Evolutionary conservation across 805 yeast genomes (phyloP).

Genomic region (Tetrapisispora taiwanensis): DNA sequence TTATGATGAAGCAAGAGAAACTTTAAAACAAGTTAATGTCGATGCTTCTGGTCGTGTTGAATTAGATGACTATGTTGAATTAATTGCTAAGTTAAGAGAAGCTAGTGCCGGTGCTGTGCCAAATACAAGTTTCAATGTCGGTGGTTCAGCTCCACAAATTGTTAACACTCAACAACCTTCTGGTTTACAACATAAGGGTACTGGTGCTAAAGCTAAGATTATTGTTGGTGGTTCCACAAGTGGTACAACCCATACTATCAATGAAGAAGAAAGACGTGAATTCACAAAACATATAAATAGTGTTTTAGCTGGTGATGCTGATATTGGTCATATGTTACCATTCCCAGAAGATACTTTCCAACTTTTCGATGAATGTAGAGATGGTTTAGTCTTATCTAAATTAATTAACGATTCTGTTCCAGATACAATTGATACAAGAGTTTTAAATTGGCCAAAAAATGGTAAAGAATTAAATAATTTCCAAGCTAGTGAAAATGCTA

Average conservation of each 20-base stretch:
- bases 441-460: constrained; percentile 75
- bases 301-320: constrained; percentile 80
- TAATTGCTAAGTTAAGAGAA: constrained; percentile 69
- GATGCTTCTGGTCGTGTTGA: constrained; percentile 97
- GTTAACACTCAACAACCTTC: constrained; percentile 21
- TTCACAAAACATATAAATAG: constrained; percentile 93
- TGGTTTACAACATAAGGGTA: constrained; percentile 39
- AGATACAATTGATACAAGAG: constrained; percentile 96
- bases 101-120: constrained; percentile 17
- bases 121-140: constrained; percentile 22
- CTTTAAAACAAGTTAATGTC: constrained; percentile 79
- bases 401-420: constrained; percentile 96
- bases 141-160: constrained; percentile 4
- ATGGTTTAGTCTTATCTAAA: constrained; percentile 85
- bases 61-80: constrained; percentile 83
- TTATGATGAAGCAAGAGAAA: constrained; percentile 89
- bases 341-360: constrained; percentile 91
- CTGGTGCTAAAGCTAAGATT: constrained; percentile 60
- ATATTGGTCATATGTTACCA: constrained; percentile 77
- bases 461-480: constrained; percentile 81
- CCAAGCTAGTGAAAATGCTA: constrained; percentile 94
- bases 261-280: constrained; percentile 93
- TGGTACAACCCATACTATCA: constrained; percentile 91
- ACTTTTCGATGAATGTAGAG: constrained; percentile 91
- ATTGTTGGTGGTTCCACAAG: constrained; percentile 78